A percentile compares a stretch with the other conserved stretches of the same genome.
phyloP scores from a whole-genome alignment of 805 yeast genomes.

The Metahyphopichia silvanorum region DNA sequence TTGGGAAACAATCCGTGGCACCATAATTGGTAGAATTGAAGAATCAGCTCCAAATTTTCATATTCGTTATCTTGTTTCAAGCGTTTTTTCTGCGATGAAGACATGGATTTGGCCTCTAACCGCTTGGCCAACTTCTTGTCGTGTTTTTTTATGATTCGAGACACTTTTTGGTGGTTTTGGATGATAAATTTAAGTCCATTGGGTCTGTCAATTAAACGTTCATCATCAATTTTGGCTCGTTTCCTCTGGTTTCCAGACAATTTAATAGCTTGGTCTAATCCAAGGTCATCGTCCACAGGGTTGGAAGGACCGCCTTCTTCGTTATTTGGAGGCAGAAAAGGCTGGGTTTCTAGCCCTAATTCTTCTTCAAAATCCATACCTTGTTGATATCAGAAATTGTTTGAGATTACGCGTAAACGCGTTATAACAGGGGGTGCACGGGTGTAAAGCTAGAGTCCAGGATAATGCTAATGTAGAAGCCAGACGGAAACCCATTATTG shows the following conservation, averaged over 20 bases:
- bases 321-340: too few species aligned
- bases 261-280: slow-evolving; percentile 35
- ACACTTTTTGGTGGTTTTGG: slow-evolving; percentile 26
- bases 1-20: slow-evolving; percentile 66
- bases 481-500: too few species aligned
- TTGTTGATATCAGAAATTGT: too few species aligned
- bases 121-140: slow-evolving; percentile 20
- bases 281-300: slow-evolving; percentile 21
- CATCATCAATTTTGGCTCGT: slow-evolving; percentile 33
- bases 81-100: slow-evolving; percentile 7
- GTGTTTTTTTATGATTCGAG: slow-evolving; percentile 20
- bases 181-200: slow-evolving; percentile 33
- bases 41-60: slow-evolving; percentile 29
- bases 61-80: slow-evolving; percentile 29
- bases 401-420: too few species aligned
- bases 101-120: slow-evolving; percentile 9
- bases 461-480: too few species aligned
- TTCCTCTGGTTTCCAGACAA: slow-evolving; percentile 13
- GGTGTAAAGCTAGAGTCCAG: too few species aligned
- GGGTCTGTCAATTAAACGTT: slow-evolving; percentile 28
- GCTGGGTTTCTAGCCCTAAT: too few species aligned
- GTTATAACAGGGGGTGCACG: too few species aligned
- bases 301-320: too few species aligned
- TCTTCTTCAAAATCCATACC: too few species aligned
- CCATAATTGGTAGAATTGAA: slow-evolving; percentile 45